Conservation (phyloP, 768 basidiomycete genomes). For the Lyophyllum atratum region DNA sequence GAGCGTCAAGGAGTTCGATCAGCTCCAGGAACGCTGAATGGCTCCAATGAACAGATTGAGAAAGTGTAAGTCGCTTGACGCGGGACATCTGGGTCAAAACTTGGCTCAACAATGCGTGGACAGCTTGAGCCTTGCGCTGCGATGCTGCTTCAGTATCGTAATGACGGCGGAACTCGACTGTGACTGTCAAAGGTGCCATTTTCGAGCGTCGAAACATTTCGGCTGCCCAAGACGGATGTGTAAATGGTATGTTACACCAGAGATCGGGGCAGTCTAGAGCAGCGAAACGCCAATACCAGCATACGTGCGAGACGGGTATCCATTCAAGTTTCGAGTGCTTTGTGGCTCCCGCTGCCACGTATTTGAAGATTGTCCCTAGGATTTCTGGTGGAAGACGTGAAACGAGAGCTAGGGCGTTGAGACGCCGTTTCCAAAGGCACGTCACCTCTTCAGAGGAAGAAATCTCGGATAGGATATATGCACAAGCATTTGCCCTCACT, state of each 20-base stretch:
- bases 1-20: neutral
- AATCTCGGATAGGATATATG: neutral
- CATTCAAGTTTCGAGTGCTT: neutral
- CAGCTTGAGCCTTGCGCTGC: neutral
- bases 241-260: slow-evolving; percentile 5
- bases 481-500: slow-evolving; percentile 9
- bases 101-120: neutral
- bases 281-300: slow-evolving; percentile 8
- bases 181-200: slow-evolving; percentile 6
- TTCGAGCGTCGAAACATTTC: slow-evolving; percentile 9
- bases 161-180: neutral
- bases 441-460: neutral
- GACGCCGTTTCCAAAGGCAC: neutral
- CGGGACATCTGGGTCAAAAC: neutral
- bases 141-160: neutral
- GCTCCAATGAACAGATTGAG: neutral
- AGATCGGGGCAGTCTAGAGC: slow-evolving; percentile 4
- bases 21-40: neutral
- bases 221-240: neutral
- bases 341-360: neutral
- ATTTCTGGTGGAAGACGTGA: slow-evolving; percentile 12
- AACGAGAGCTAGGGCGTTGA: slow-evolving; percentile 3
- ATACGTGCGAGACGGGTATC: slow-evolving; percentile 10
- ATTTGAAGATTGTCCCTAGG: slow-evolving; percentile 2
- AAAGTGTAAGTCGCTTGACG: neutral